A percentile compares a stretch with the other conserved stretches of the same genome.
phyloP scores from a whole-genome alignment of 1,284 basidiomycete species.

The Melanopsichium pennsylvanicum region DNA sequence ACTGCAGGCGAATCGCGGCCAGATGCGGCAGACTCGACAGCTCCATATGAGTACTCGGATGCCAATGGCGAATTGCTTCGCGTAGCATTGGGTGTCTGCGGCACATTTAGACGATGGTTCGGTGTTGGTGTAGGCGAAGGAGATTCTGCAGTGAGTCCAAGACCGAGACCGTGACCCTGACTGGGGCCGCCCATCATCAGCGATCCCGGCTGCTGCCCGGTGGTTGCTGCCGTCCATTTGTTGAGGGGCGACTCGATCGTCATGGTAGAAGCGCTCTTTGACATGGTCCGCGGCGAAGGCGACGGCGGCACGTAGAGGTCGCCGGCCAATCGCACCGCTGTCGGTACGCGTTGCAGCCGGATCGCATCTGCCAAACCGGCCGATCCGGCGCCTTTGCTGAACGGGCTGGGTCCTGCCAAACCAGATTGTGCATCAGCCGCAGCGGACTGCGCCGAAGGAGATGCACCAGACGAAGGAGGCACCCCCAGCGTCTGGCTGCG shows the following conservation, averaged over 20 bases:
- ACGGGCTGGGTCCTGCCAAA: constrained; percentile 29
- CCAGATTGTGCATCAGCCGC: constrained; percentile 5
- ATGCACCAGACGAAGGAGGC: constrained; percentile 8
- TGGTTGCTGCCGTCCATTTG: constrained; percentile 17
- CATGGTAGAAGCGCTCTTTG: constrained; percentile 35
- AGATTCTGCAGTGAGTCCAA: constrained; percentile 27
- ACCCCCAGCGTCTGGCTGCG: constrained; percentile 52
- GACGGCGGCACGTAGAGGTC: constrained; percentile 64
- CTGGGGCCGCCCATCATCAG: constrained; percentile 5
- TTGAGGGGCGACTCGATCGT: constrained; percentile 37
- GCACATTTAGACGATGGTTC: constrained; percentile 32
- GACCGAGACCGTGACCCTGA: constrained; percentile 31
- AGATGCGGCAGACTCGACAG: constrained; percentile 15
- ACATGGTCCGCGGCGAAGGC: constrained; percentile 35
- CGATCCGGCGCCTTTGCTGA: constrained; percentile 5
- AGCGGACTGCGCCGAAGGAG: constrained; percentile 6
- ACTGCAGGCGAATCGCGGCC: constrained; percentile 48
- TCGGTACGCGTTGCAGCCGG: constrained; percentile 70
- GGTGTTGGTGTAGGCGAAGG: constrained; percentile 9
- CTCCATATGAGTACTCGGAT: constrained; percentile 33
- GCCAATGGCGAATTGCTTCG: constrained; percentile 44
- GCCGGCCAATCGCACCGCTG: constrained; percentile 69
- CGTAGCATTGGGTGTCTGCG: constrained; percentile 46
- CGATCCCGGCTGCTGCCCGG: constrained; percentile 13
- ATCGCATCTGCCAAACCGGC: constrained; percentile 66